Evolutionary conservation across 1,284 basidiomycete genomes (phyloP).

Genomic region (Sparassis latifolia): DNA sequence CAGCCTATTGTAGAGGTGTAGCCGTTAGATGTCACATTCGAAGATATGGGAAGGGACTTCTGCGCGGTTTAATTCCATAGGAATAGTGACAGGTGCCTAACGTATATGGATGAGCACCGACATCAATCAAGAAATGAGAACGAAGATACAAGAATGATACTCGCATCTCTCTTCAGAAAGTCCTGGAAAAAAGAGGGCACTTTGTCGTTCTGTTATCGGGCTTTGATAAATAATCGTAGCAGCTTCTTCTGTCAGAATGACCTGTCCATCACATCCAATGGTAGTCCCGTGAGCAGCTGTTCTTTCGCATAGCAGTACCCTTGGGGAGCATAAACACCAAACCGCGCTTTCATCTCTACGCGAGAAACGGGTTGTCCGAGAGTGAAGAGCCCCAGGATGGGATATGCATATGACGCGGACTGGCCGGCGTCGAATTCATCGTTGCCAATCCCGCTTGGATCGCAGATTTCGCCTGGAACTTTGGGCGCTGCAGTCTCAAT

Average conservation of each 20-base stretch:
- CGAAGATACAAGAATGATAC: no score
- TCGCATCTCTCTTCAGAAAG: no score
- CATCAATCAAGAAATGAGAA: no score
- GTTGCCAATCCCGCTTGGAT: conserved; percentile 27
- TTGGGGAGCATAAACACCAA: conserved; percentile 22
- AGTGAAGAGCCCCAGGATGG: conserved; percentile 22
- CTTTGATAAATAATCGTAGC: no score
- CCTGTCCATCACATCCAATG: conserved; percentile 13
- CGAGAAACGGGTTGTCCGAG: conserved; percentile 19
- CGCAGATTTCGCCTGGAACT: conserved; percentile 25
- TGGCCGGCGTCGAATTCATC: conserved; percentile 27
- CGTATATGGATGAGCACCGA: no score
- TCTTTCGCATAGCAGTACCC: conserved; percentile 25
- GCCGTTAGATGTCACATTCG: no score
- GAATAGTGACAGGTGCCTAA: no score
- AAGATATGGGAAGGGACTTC: no score
- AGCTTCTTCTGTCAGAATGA: conserved; percentile 6
- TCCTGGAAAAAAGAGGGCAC: no score
- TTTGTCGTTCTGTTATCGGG: no score
- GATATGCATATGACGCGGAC: conserved; percentile 26
- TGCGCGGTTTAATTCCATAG: no score
- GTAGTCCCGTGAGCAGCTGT: conserved; percentile 19
- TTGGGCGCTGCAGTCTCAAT: conserved; percentile 23
- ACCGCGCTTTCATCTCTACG: conserved; percentile 18
- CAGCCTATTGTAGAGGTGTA: no score